Evolutionary conservation across 352 stramenopile species (phyloP), one percentile per base, ranked within the genome.

Genomic region (Globisporangium nunn): DNA sequence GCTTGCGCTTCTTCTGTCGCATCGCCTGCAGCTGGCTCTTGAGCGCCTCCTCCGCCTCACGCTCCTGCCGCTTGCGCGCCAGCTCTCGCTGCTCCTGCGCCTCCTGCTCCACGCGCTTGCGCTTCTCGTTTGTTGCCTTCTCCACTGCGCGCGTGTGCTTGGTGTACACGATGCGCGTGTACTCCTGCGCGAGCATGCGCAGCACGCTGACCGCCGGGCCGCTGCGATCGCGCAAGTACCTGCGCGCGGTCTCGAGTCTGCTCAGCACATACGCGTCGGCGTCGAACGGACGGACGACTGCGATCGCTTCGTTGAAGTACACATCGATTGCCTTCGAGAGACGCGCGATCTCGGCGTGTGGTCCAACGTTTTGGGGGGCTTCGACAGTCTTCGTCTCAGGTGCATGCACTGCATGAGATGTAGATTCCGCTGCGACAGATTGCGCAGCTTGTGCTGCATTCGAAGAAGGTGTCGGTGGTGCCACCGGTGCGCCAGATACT

Each of bases 21-120:
- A 91, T 82, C 17, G 77, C 79, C 29, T 87, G 69, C 79, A 93
- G 86, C 62, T 93, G 81, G 50, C 75, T 78, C 73, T 91, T 89
- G 29, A 88, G 70, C 39, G 79, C 74, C 39, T 69, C 63, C 58
- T 91, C 84, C 0, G 79, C 77, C 51, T 93, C 81, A 10, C 68
- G 70, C 50, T 78, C 80, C 17, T 88, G 61, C 28, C 79, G 83
- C 54, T 87, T 88, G 51, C 78, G 78, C 56, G 86, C 76, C 29
- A 70, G 75, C 43, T 86, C 81, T 11, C 75, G 74, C 47, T 72
- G 61, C 29, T 79, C 70, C 39, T 75, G 74, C 0, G 79, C 81
- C 56, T 86, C 74, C 39, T 87, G 68, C 58, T 89, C 75, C 23
- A 81, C 70, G 12, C 78, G 80, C 57, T 87, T 86, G 46, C 79